Evolutionary conservation across 202 grass and related monocot species (phyloP).

Genomic region (Carex arenaria): DNA sequence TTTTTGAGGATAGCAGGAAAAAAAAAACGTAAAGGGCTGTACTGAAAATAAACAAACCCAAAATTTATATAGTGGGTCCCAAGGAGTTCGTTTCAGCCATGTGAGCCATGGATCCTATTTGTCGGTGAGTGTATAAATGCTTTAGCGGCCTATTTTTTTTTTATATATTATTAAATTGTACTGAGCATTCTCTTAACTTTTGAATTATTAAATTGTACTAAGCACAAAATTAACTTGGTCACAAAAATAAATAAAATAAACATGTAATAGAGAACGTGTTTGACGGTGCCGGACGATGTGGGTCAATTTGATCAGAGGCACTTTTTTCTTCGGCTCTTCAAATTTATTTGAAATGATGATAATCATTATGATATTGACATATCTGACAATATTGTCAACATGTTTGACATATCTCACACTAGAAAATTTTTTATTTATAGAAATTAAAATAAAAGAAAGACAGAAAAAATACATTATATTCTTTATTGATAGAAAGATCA

Average conservation of each 20-base stretch:
- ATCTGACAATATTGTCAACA: no score
- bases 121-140: constrained; percentile 12
- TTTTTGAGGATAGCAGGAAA: no score
- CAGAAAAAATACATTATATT: no score
- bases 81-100: not conserved
- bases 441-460: no score
- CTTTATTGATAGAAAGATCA: no score
- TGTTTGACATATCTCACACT: no score
- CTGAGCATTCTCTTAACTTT: not conserved
- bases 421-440: no score
- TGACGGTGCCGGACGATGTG: not conserved
- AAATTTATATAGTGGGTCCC: not conserved
- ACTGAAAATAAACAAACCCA: not conserved
- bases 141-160: not conserved
- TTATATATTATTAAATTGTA: not conserved
- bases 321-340: no score
- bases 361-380: no score
- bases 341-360: no score
- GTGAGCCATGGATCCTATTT: not conserved
- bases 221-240: not conserved
- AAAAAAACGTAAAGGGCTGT: not conserved
- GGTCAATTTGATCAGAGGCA: not conserved
- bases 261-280: not conserved
- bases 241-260: not conserved
- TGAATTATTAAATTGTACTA: no score